Percentiles rank a stretch among this genome's conserved stretches.
Conservation (phyloP, 805 yeast genomes). For the Brettanomyces custersianus region DNA sequence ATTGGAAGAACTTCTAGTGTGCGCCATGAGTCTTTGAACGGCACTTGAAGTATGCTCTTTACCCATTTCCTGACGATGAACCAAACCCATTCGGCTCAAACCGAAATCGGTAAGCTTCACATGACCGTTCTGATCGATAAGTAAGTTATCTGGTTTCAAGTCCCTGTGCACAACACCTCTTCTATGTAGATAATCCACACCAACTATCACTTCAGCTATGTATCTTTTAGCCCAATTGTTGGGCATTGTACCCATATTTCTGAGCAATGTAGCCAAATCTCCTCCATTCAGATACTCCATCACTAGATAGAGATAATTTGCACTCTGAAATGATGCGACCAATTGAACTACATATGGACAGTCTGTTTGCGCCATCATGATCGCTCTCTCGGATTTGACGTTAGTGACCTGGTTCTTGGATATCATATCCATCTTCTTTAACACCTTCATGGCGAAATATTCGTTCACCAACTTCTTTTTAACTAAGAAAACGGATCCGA, state of each 20-base stretch:
- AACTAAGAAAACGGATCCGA: slow-evolving; percentile 89
- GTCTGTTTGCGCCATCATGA: slow-evolving; percentile 95
- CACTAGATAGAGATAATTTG: slow-evolving; percentile 78
- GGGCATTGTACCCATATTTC: slow-evolving; percentile 74
- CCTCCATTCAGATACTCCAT: slow-evolving; percentile 98
- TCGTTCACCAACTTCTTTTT: slow-evolving; percentile 83
- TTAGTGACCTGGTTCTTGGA: slow-evolving; percentile 94
- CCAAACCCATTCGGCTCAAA: slow-evolving; percentile 77
- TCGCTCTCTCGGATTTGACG: slow-evolving; percentile 90
- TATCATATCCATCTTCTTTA: slow-evolving; percentile 91
- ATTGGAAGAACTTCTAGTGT: too few species aligned
- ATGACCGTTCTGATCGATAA: slow-evolving; percentile 84
- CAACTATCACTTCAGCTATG: slow-evolving; percentile 82
- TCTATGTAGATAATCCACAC: slow-evolving; percentile 81
- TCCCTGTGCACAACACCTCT: slow-evolving; percentile 92
- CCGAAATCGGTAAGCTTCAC: slow-evolving; percentile 94
- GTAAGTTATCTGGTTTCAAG: slow-evolving; percentile 85
- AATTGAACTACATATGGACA: slow-evolving; percentile 89
- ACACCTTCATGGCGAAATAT: slow-evolving; percentile 86
- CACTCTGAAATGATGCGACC: slow-evolving; percentile 81
- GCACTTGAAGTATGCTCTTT: too few species aligned
- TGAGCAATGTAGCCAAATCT: slow-evolving; percentile 80
- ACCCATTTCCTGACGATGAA: slow-evolving; percentile 75
- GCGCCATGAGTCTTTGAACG: too few species aligned
- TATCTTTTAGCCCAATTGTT: slow-evolving; percentile 82